A percentile compares a stretch with the other conserved stretches of the same genome.
Evolutionary conservation across 192 early-diverging fungal genomes (phyloP).

Genomic region (Rhizoclosmatium globosum): DNA sequence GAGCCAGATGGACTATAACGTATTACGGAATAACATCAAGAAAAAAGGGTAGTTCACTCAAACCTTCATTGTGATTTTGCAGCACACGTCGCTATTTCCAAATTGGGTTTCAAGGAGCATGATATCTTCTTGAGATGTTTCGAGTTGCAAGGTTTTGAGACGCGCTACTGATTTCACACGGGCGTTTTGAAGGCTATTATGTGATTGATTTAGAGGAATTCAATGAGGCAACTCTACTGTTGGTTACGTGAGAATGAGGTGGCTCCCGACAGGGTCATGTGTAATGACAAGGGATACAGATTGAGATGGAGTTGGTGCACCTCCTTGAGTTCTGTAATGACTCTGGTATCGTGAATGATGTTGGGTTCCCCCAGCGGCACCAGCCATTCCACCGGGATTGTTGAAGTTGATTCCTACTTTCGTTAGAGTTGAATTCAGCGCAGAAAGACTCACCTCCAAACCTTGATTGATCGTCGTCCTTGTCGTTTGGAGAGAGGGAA

Average conservation of each 20-base stretch:
- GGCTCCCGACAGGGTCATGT: not conserved
- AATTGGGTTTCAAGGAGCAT: slow-evolving; percentile 19
- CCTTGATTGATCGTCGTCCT: not conserved
- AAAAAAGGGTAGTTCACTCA: not conserved
- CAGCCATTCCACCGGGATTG: not conserved
- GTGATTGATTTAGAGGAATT: not conserved
- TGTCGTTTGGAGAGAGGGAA: not conserved
- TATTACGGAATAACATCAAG: slow-evolving; percentile 5
- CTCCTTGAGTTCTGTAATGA: not conserved
- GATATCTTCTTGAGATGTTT: slow-evolving; percentile 9
- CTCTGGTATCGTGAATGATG: not conserved
- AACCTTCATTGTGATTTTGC: slow-evolving; percentile 32
- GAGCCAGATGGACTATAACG: slow-evolving; percentile 25
- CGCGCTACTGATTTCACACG: slow-evolving; percentile 20
- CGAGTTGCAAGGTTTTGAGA: slow-evolving; percentile 24
- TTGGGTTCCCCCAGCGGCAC: not conserved
- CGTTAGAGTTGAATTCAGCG: too few species aligned
- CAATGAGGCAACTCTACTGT: not conserved
- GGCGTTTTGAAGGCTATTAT: not conserved
- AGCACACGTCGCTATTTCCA: not conserved
- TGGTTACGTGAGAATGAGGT: slow-evolving; percentile 11
- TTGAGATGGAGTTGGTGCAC: not conserved
- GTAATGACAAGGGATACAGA: not conserved
- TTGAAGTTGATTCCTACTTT: not conserved
- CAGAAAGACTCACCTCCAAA: too few species aligned